Conservation (phyloP, 306 rosid genomes). For the Gillenia trifoliata region DNA sequence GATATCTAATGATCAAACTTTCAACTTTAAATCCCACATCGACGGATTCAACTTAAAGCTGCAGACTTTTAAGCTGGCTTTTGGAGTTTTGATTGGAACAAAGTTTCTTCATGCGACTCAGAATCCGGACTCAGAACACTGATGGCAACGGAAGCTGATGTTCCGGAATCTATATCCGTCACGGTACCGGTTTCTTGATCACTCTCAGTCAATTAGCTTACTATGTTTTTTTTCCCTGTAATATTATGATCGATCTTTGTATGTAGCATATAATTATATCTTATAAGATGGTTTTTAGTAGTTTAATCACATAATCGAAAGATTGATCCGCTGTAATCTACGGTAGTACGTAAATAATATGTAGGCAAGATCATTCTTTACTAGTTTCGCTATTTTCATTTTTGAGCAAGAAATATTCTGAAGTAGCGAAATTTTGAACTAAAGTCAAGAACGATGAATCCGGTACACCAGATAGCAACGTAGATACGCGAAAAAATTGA, state of each 20-base stretch:
- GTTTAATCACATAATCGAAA: not conserved
- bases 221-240: not conserved
- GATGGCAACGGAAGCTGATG: slow-evolving; percentile 47
- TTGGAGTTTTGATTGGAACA: slow-evolving; percentile 11
- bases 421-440: slow-evolving; percentile 10
- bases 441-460: not conserved
- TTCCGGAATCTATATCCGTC: slow-evolving; percentile 29
- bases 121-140: slow-evolving; percentile 15
- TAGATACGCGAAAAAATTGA: not conserved
- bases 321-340: not conserved
- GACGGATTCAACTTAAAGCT: not conserved
- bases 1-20: slow-evolving; percentile 13
- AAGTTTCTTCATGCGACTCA: slow-evolving; percentile 22
- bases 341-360: not conserved
- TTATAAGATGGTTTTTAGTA: not conserved
- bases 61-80: slow-evolving; percentile 4
- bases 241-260: not conserved
- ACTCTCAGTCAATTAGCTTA: slow-evolving; percentile 4
- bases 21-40: not conserved
- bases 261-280: not conserved
- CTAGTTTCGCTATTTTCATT: not conserved
- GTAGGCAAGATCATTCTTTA: not conserved
- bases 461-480: not conserved
- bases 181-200: slow-evolving; percentile 32
- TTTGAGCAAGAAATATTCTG: not conserved